Base-by-base conservation (phyloP, 2,329 filamentous ascomycete genomes). In the Ophiostoma himal-ulmi region DNA sequence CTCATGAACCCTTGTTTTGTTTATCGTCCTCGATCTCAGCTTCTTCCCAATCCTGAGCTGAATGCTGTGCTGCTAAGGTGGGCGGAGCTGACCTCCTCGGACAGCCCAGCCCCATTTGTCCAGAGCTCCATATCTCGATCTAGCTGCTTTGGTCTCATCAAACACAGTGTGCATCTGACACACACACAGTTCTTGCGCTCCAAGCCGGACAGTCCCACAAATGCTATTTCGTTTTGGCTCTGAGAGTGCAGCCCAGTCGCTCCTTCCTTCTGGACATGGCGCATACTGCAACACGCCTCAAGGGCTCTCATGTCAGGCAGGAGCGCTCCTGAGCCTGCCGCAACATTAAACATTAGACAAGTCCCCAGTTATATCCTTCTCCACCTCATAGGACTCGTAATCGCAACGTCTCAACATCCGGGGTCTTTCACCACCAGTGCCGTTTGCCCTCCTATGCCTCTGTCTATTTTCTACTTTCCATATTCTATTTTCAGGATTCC, bases 371-470 rank as follows among this genome's bases (percentile, higher is more conserved):
- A 57, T 57, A 10, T 57, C 20, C 44, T n/a, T 48, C 44, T 57
- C 60, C 60, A 64, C 37, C 30, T 39, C 68, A 60, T 20, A 62
- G 41, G 60, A 37, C 64, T 70, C 69, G 69, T 70, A 70, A 70
- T 67, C 64, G 62, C 69, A 70, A 70, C 69, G 69, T 67, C 62
- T 70, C 64, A 48, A 70, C 65, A 67, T 67, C 69, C 34, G 64
- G 64, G 48, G 69, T 67, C 26, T 37, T 30, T 30, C 30, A 39
- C 34, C 60, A 62, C 5, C 68, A 64, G 36, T 48, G 34, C 36
- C 17, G 60, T 20, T 65, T 39, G 62, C 17, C 36, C 26, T 64
- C 22, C 10, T 57, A n/a, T 57, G 52, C 44, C 44, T 60, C 54
- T 60, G n/a, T 34, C 57, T 20, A 34, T 14, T 34, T 14, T 60